Evolutionary conservation across 1,139 yeast species (phyloP).

Genomic region (Geotrichum restrictum): DNA sequence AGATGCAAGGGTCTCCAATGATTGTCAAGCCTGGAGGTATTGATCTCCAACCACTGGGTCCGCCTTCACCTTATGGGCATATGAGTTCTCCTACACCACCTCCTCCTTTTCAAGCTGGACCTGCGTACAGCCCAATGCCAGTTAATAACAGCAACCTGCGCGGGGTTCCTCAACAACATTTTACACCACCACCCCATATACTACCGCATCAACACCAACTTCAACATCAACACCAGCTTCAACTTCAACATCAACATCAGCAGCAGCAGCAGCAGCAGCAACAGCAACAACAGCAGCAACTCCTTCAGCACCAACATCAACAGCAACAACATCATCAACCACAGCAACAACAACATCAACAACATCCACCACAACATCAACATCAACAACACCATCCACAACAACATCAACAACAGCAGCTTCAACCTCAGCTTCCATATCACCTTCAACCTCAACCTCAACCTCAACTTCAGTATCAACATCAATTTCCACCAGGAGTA

Average conservation of each 20-base stretch:
- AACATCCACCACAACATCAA: conserved; percentile 17
- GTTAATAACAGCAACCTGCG: conserved; percentile 1
- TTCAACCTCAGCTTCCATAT: conserved; percentile 20
- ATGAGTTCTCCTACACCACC: conserved; percentile 9
- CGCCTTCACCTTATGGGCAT: conserved; percentile 8
- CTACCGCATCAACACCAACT: conserved; percentile 15
- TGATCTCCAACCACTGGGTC: not conserved
- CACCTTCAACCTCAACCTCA: not conserved
- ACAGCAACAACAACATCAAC: conserved; percentile 17
- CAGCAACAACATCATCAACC: conserved; percentile 17
- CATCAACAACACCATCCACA: not conserved
- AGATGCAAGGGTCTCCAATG: not conserved
- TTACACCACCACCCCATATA: not conserved
- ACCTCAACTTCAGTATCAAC: too few relatives aligned
- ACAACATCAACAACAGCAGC: conserved; percentile 21
- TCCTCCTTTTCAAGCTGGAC: not conserved
- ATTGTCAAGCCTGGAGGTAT: not conserved
- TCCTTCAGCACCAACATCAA: conserved; percentile 20
- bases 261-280: conserved; percentile 16
- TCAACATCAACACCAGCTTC: conserved; percentile 15
- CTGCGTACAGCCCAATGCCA: conserved; percentile 1
- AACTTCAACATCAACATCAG: conserved; percentile 1
- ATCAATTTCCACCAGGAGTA: not conserved
- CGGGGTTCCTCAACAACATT: conserved; percentile 4
- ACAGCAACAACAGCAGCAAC: conserved; percentile 24